Conservation (phyloP, 2,329 filamentous ascomycete genomes). For the Neophaeococcomyces aloes region DNA sequence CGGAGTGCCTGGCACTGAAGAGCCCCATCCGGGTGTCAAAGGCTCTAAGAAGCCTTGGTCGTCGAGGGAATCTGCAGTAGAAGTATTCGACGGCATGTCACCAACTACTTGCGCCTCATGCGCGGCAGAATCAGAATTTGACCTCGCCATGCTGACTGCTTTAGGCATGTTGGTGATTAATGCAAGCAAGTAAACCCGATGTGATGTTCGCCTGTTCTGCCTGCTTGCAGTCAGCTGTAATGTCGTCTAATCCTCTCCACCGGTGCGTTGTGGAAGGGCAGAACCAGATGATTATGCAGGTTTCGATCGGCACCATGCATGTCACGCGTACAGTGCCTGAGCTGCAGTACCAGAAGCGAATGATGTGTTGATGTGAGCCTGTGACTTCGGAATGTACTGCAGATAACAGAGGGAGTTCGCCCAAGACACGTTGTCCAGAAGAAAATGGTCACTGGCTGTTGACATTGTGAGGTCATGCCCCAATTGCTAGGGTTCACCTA, state of each 20-base stretch:
- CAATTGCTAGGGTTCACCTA: background rate
- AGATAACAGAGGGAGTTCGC: background rate
- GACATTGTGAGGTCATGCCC: constrained; percentile 4
- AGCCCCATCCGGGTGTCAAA: constrained; percentile 23
- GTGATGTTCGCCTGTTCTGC: too few relatives aligned
- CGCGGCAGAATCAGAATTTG: constrained; percentile 20
- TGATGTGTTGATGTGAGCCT: too few relatives aligned
- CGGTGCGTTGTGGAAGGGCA: background rate
- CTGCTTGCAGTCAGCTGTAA: background rate
- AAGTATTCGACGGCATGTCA: constrained; percentile 14
- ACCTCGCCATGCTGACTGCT: constrained; percentile 18
- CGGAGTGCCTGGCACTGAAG: constrained; percentile 37
- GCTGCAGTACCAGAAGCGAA: too few relatives aligned
- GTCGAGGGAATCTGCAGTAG: constrained; percentile 12
- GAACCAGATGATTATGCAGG: background rate
- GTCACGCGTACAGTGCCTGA: too few relatives aligned
- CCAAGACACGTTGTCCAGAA: background rate
- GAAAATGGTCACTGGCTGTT: background rate
- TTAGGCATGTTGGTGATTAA: constrained; percentile 22
- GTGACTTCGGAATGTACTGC: too few relatives aligned
- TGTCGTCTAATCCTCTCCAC: background rate
- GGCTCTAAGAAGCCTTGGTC: constrained; percentile 27
- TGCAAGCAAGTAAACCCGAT: too few relatives aligned
- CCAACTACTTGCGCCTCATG: constrained; percentile 16
- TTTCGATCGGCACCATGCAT: background rate